phyloP scores from a whole-genome alignment of 768 basidiomycete genomes.

The Calvatia gigantea region DNA sequence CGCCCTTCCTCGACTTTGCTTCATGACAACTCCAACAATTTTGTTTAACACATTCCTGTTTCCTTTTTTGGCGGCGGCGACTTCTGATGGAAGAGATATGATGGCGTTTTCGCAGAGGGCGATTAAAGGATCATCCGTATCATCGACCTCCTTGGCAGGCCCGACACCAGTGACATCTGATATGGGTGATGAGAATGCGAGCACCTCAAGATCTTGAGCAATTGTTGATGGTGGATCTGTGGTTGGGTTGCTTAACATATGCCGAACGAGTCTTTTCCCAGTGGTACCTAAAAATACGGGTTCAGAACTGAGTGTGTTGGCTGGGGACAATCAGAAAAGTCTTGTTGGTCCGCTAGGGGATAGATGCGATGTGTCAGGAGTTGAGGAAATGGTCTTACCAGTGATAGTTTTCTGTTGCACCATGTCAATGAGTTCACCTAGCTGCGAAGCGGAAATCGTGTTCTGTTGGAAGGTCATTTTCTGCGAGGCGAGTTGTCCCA shows the following conservation, averaged over 20 bases:
- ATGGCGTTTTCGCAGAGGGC: slow-evolving; percentile 64
- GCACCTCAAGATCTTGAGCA: slow-evolving; percentile 46
- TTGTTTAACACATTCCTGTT: slow-evolving; percentile 77
- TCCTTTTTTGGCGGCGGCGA: slow-evolving; percentile 60
- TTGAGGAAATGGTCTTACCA: slow-evolving; percentile 35
- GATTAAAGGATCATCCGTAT: slow-evolving; percentile 37
- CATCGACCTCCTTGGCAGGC: no score
- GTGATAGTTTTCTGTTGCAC: slow-evolving; percentile 67
- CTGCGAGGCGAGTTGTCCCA: slow-evolving; percentile 68
- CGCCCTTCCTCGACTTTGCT: slow-evolving; percentile 70
- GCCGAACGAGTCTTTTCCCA: slow-evolving; percentile 71
- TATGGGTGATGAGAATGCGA: slow-evolving; percentile 29
- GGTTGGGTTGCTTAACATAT: slow-evolving; percentile 53
- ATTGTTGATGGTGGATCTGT: slow-evolving; percentile 34
- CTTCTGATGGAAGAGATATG: slow-evolving; percentile 60
- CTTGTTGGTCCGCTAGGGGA: background rate
- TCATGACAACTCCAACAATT: slow-evolving; percentile 85
- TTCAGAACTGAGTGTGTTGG: background rate
- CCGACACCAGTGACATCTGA: no score
- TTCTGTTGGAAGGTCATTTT: slow-evolving; percentile 55
- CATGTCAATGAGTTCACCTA: slow-evolving; percentile 78
- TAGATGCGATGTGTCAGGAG: background rate
- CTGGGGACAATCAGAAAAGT: background rate
- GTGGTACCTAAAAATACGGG: slow-evolving; percentile 54
- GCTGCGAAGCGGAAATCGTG: slow-evolving; percentile 53